Conservation (phyloP, 139 green algal genomes). For the Chlamydomonas asymmetrica region DNA sequence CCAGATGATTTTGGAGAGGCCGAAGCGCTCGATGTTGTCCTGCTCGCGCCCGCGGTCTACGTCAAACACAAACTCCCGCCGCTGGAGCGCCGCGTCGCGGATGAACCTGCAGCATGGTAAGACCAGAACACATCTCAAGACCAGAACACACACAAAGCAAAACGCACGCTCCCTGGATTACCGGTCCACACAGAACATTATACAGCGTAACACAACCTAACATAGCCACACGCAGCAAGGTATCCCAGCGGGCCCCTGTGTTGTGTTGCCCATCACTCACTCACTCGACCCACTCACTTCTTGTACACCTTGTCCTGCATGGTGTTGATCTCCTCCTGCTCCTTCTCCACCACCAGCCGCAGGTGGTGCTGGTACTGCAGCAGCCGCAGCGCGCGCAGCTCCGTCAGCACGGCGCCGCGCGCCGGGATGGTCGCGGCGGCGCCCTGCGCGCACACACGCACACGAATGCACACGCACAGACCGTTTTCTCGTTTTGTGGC, state of each 20-base stretch:
- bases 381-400: conserved; percentile 55
- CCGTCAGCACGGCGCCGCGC: conserved; percentile 42
- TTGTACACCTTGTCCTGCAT: conserved; percentile 81
- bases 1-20: conserved; percentile 4
- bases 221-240: background rate
- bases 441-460: background rate
- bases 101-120: background rate
- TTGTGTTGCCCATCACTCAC: conserved; percentile 24
- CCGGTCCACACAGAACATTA: background rate
- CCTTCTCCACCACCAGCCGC: conserved; percentile 35
- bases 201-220: background rate
- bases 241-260: background rate
- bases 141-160: background rate
- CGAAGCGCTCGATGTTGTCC: conserved; percentile 10
- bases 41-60: background rate
- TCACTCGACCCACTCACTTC: conserved; percentile 58
- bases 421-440: conserved; percentile 6
- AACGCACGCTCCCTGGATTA: background rate
- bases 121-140: background rate
- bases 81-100: too few relatives aligned
- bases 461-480: background rate
- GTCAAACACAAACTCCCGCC: too few relatives aligned
- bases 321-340: conserved; percentile 66
- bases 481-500: background rate
- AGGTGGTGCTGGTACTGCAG: conserved; percentile 29